phyloP scores from a whole-genome alignment of 139 green algal species.

The Chlamydomonas asymmetrica region DNA sequence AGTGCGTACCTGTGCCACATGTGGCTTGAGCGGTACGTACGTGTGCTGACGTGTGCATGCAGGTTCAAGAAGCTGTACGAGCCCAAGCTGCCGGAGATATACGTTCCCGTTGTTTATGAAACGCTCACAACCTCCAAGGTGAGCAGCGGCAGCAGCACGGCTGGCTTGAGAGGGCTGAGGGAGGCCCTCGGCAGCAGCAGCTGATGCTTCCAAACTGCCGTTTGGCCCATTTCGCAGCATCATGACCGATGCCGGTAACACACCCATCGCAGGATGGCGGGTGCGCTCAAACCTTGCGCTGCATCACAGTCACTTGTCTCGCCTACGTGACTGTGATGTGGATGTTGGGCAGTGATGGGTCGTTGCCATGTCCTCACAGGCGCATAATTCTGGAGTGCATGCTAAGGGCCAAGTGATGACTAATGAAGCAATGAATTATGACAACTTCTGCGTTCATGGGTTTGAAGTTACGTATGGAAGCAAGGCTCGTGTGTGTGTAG shows the following conservation, averaged over 20 bases:
- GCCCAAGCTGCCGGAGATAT: slow-evolving; percentile 57
- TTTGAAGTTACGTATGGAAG: neutral
- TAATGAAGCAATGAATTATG: neutral
- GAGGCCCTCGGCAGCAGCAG: neutral
- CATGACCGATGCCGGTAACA: neutral
- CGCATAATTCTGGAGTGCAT: no score
- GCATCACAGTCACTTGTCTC: neutral
- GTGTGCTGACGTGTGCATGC: no score
- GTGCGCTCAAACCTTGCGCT: neutral
- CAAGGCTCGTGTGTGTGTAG: neutral
- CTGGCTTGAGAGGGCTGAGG: neutral
- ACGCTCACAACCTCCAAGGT: slow-evolving; percentile 50
- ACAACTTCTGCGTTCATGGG: neutral
- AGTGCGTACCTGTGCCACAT: neutral
- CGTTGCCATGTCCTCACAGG: no score
- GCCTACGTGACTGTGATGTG: no score
- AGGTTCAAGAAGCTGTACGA: slow-evolving; percentile 51
- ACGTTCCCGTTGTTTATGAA: slow-evolving; percentile 41
- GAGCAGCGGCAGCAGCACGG: neutral
- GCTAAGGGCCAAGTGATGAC: neutral
- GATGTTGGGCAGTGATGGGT: no score
- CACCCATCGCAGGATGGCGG: neutral
- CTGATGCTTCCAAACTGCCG: neutral
- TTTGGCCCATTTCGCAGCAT: neutral
- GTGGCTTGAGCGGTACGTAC: no score